Percentiles rank a stretch among this genome's conserved stretches.
These are phyloP conservation scores for Vishniacozyma victoriae DNA, from an alignment of 768 basidiomycete species.

Conservation along the genomic window DNA sequence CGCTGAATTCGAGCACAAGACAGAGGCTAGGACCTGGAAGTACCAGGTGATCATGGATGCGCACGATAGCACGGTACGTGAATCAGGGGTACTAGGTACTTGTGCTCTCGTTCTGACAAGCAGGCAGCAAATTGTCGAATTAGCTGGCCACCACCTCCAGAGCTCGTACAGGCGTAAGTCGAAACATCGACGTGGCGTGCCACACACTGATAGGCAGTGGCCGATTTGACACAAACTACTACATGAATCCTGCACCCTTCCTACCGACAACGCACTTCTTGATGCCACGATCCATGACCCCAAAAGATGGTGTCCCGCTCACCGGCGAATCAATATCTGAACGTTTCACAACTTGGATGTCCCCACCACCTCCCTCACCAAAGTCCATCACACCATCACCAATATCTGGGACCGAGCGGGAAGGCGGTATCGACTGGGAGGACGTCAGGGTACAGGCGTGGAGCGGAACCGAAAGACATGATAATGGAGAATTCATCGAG, in stretches of 20 bases:
- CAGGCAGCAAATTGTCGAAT: constrained; percentile 25
- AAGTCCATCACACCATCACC: constrained; percentile 27
- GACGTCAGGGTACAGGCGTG: constrained; percentile 36
- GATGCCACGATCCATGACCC: constrained; percentile 9
- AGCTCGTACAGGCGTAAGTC: constrained; percentile 20
- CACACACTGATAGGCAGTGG: constrained; percentile 9
- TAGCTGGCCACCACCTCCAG: constrained; percentile 22
- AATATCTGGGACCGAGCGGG: constrained; percentile 12
- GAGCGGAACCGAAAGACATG: constrained; percentile 24
- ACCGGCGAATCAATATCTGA: constrained; percentile 9
- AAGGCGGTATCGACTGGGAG: constrained; percentile 29
- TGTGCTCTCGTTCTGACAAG: constrained; percentile 1
- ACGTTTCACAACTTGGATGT: constrained; percentile 23
- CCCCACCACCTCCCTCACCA: constrained; percentile 19
- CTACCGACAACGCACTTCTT: constrained; percentile 19
- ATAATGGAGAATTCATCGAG: constrained; percentile 28
- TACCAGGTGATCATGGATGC: constrained; percentile 41
- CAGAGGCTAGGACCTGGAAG: constrained; percentile 14
- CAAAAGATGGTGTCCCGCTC: too few relatives aligned
- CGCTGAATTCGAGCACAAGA: constrained; percentile 32
- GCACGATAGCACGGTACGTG: constrained; percentile 31
- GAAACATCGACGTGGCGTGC: too few relatives aligned
- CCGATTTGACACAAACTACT: constrained; percentile 27
- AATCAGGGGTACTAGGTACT: constrained; percentile 11
- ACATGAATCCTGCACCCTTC: constrained; percentile 31